phyloP scores from a whole-genome alignment of 805 yeast genomes.

The Candida maris region DNA sequence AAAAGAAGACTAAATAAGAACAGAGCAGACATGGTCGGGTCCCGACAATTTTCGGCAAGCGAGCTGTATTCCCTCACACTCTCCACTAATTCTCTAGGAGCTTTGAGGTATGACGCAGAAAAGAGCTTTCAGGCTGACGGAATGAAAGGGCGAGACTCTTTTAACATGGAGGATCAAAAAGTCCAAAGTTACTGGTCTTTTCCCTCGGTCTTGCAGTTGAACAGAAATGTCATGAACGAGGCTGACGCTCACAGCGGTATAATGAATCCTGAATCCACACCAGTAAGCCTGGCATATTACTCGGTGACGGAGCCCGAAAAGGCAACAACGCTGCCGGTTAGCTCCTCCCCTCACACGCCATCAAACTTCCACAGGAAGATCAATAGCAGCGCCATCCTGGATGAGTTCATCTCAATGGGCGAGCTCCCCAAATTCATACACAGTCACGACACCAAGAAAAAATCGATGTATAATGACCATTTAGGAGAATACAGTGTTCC shows the following conservation, averaged over 20 bases:
- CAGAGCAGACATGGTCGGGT: slow-evolving; percentile 1
- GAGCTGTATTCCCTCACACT: slow-evolving; percentile 2
- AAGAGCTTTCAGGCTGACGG: slow-evolving; percentile 3
- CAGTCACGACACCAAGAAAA: slow-evolving; percentile 6
- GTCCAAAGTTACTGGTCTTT: neutral
- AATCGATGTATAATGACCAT: slow-evolving; percentile 22
- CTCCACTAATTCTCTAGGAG: slow-evolving; percentile 3
- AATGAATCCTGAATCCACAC: neutral
- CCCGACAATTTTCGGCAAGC: slow-evolving; percentile 1
- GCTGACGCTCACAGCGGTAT: neutral
- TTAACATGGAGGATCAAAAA: neutral
- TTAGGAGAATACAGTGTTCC: slow-evolving; percentile 13
- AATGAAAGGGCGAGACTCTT: slow-evolving; percentile 1
- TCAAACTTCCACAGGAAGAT: slow-evolving; percentile 22
- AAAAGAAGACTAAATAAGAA: neutral
- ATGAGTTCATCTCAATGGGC: slow-evolving; percentile 26
- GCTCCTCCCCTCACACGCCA: slow-evolving; percentile 12
- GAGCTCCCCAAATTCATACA: slow-evolving; percentile 7
- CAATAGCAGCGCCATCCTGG: slow-evolving; percentile 23
- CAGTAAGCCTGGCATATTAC: slow-evolving; percentile 5
- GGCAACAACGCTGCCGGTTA: slow-evolving; percentile 10
- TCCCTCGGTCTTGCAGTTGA: slow-evolving; percentile 6
- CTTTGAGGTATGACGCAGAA: slow-evolving; percentile 2
- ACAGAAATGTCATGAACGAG: slow-evolving; percentile 1
- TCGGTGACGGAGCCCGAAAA: slow-evolving; percentile 22